phyloP scores from a whole-genome alignment of 2,329 filamentous ascomycete genomes.

The Penicillium sp. region DNA sequence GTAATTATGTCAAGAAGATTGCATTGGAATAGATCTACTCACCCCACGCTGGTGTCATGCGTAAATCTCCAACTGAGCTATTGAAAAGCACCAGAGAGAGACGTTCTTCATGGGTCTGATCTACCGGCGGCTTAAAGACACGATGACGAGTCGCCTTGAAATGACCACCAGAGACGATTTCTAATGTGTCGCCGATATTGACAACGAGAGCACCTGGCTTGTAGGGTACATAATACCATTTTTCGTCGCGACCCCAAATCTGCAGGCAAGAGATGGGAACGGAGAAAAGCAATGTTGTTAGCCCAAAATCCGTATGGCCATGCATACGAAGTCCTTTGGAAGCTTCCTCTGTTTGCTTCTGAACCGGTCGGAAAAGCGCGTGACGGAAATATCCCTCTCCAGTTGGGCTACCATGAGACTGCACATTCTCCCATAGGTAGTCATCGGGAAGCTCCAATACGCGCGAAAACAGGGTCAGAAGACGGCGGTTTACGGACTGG shows the following conservation, averaged over 20 bases:
- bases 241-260: conserved; percentile 45
- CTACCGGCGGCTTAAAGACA: conserved; percentile 45
- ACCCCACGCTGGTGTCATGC: conserved; percentile 43
- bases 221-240: conserved; percentile 50
- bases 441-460: conserved; percentile 48
- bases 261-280: conserved; percentile 52
- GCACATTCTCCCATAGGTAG: conserved; percentile 48
- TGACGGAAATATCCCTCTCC: conserved; percentile 51
- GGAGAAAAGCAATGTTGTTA: conserved; percentile 49
- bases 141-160: conserved; percentile 50
- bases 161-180: conserved; percentile 50
- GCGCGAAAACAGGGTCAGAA: conserved; percentile 44
- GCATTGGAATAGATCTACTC: conserved; percentile 6
- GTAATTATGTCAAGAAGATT: no score
- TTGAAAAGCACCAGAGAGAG: conserved; percentile 48
- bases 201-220: conserved; percentile 50
- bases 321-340: conserved; percentile 43
- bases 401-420: conserved; percentile 44
- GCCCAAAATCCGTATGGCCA: conserved; percentile 52
- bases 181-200: conserved; percentile 48
- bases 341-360: conserved; percentile 38
- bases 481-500: conserved; percentile 49
- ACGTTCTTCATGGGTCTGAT: conserved; percentile 32
- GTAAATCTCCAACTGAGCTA: conserved; percentile 46
- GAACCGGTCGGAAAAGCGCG: conserved; percentile 43